Evolutionary conservation across 208 protist genomes (phyloP).

Genomic region (Wallacemonas collosoma): DNA sequence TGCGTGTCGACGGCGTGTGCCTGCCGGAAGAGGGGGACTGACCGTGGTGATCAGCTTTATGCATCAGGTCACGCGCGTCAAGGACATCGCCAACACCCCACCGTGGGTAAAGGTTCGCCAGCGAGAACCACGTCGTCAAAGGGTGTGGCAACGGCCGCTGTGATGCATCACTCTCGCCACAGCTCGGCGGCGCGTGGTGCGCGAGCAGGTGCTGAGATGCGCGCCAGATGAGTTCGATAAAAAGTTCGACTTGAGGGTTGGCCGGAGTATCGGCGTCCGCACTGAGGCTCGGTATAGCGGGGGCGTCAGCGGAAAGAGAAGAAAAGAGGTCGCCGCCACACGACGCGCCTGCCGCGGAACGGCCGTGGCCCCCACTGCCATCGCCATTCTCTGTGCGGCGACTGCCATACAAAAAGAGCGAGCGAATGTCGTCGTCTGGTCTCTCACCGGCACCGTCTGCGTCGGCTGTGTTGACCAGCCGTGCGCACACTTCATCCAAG

Average conservation of each 20-base stretch:
- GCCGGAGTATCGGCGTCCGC: too few relatives aligned
- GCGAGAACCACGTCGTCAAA: slow-evolving; percentile 21
- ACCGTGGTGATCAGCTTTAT: slow-evolving; percentile 12
- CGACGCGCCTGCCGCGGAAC: too few relatives aligned
- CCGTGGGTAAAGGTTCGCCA: slow-evolving; percentile 33
- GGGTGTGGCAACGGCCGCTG: slow-evolving; percentile 12
- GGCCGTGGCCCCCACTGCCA: too few relatives aligned
- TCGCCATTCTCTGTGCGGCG: neutral
- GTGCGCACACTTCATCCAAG: slow-evolving; percentile 29
- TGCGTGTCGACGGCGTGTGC: neutral
- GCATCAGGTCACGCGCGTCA: slow-evolving; percentile 19
- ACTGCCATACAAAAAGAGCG: neutral
- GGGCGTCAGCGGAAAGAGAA: too few relatives aligned
- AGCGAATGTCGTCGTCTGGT: neutral
- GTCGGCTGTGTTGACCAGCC: neutral
- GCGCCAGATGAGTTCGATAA: slow-evolving; percentile 2
- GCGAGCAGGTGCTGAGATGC: slow-evolving; percentile 1
- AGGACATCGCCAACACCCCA: slow-evolving; percentile 37
- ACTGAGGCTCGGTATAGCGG: too few relatives aligned
- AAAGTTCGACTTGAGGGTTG: neutral
- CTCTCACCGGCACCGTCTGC: neutral
- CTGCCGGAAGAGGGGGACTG: neutral
- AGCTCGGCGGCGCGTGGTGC: neutral
- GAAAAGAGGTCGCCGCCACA: too few relatives aligned
- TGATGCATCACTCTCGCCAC: neutral